phyloP scores from a whole-genome alignment of 1,139 yeast species.

The Nakaseomyces bracarensis region DNA sequence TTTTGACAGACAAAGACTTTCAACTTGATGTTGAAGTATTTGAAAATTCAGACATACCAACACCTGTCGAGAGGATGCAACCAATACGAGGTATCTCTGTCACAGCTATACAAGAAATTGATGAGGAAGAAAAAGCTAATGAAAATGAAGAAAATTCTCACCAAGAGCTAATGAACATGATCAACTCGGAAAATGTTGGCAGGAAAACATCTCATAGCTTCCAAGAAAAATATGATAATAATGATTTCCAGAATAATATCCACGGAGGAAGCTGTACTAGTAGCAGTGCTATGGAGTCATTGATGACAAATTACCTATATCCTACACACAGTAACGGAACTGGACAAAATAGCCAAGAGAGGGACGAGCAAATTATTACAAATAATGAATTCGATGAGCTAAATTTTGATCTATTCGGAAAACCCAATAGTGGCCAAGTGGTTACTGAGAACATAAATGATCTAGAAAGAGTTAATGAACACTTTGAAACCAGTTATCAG shows the following conservation, averaged over 20 bases:
- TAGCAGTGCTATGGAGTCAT: conserved; percentile 23
- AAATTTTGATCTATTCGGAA: conserved; percentile 2
- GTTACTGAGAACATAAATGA: background rate
- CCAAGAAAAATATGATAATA: background rate
- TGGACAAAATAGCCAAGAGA: background rate
- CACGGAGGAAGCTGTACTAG: conserved; percentile 17
- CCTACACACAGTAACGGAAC: conserved; percentile 14
- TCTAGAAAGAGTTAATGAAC: background rate
- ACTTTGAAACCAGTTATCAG: background rate
- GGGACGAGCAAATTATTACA: background rate
- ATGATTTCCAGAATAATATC: conserved; percentile 7
- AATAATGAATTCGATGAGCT: background rate
- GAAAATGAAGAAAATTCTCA: background rate
- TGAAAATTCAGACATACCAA: conserved; percentile 3
- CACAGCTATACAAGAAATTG: conserved; percentile 14
- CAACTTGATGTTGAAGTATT: background rate
- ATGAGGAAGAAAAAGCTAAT: conserved; percentile 14
- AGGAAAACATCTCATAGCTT: background rate
- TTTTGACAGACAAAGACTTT: conserved; percentile 4
- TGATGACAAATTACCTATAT: conserved; percentile 22
- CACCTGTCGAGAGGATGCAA: conserved; percentile 11
- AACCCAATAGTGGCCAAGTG: background rate
- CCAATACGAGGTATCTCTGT: conserved; percentile 17
- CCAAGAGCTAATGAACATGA: background rate
- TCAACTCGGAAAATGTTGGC: background rate